These are phyloP conservation scores for Trichoderma hamatum DNA, from an alignment of 2,329 filamentous ascomycete species.

Conservation along the genomic window DNA sequence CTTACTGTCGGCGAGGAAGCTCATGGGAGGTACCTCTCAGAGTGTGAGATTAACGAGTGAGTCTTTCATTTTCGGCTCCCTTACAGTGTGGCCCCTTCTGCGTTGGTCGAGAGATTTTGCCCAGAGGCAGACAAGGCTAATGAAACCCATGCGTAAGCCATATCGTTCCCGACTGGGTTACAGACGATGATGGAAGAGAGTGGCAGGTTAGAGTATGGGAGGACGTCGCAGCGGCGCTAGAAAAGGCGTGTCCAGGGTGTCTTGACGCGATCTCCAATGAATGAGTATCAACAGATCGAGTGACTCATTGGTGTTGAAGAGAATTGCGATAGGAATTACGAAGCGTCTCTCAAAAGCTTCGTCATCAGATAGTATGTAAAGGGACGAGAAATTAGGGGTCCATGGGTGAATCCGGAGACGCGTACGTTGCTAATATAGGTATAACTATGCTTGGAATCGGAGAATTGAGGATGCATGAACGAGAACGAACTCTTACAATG, in stretches of 20 bases:
- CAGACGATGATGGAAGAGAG: background rate
- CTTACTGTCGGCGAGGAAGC: conserved; percentile 33
- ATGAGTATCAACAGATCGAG: background rate
- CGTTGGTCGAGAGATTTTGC: background rate
- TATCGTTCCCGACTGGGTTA: background rate
- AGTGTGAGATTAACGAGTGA: conserved; percentile 36
- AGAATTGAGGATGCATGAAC: background rate
- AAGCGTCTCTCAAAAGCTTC: background rate
- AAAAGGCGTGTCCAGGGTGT: background rate
- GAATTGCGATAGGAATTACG: background rate
- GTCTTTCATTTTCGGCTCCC: conserved; percentile 12
- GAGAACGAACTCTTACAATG: background rate
- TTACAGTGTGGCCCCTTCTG: background rate
- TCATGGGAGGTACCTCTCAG: conserved; percentile 35
- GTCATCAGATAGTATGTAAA: background rate
- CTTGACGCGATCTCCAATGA: background rate
- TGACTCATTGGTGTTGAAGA: background rate
- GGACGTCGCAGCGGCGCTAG: background rate
- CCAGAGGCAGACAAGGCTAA: background rate
- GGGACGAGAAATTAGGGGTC: background rate
- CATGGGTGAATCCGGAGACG: background rate
- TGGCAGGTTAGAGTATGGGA: conserved; percentile 10
- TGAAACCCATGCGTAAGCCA: background rate
- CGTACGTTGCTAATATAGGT: background rate
- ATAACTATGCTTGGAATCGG: background rate